Conservation (phyloP, 2,329 filamentous ascomycete genomes). For the Ophiostoma sp. region DNA sequence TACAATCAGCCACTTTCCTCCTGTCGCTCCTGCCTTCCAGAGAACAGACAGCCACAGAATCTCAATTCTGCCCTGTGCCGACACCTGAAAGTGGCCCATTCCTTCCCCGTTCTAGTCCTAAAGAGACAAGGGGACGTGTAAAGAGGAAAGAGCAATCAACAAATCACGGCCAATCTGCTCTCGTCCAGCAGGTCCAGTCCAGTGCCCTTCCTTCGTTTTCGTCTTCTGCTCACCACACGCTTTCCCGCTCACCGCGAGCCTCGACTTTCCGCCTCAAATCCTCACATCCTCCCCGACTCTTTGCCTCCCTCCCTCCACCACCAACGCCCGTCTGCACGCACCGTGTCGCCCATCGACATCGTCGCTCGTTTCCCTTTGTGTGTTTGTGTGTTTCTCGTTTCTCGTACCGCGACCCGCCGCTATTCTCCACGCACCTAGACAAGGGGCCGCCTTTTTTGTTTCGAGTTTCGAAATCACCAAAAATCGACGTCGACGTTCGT, state of each 20-base stretch:
- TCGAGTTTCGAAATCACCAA: slow-evolving; percentile 15
- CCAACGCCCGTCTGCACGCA: neutral
- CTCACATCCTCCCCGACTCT: neutral
- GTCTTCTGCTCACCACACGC: neutral
- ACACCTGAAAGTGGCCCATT: neutral
- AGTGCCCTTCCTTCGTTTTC: neutral
- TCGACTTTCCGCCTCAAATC: neutral
- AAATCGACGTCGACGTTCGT: slow-evolving; percentile 14
- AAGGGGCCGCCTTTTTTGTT: slow-evolving; percentile 14
- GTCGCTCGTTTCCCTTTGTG: slow-evolving; percentile 13
- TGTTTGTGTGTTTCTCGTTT: slow-evolving; percentile 5
- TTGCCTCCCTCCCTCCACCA: neutral
- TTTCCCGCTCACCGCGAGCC: slow-evolving; percentile 4
- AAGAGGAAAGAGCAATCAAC: slow-evolving; percentile 23
- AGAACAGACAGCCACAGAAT: slow-evolving; percentile 4
- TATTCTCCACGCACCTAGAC: slow-evolving; percentile 18
- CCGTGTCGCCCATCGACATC: neutral
- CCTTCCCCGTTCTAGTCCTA: slow-evolving; percentile 21
- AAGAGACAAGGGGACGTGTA: neutral
- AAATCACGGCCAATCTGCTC: slow-evolving; percentile 24
- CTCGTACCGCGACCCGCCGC: slow-evolving; percentile 2
- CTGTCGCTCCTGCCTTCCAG: neutral
- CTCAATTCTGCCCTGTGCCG: slow-evolving; percentile 11
- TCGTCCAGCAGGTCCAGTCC: neutral
- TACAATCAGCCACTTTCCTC: slow-evolving; percentile 14